phyloP scores from a whole-genome alignment of 352 stramenopile genomes.

The Sclerospora graminicola region DNA sequence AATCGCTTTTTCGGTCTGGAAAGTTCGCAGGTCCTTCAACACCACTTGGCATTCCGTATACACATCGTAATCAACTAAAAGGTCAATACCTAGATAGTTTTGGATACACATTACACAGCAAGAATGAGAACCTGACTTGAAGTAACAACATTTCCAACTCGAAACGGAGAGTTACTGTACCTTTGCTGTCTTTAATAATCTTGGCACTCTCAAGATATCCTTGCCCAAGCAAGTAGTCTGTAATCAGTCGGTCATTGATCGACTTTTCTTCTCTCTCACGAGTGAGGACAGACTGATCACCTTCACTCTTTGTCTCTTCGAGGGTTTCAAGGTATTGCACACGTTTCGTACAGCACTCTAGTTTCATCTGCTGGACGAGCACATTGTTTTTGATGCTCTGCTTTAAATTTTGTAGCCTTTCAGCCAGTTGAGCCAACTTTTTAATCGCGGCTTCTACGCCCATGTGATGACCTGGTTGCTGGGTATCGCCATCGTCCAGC shows the following conservation, averaged over 20 bases:
- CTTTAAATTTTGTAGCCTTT: slow-evolving; percentile 36
- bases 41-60: slow-evolving; percentile 45
- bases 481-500: slow-evolving; percentile 38
- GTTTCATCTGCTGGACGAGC: slow-evolving; percentile 33
- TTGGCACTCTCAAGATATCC: slow-evolving; percentile 55
- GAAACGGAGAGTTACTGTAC: slow-evolving; percentile 7
- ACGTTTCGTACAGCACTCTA: slow-evolving; percentile 44
- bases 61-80: slow-evolving; percentile 58
- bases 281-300: slow-evolving; percentile 3
- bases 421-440: slow-evolving; percentile 31
- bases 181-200: slow-evolving; percentile 54
- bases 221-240: slow-evolving; percentile 63
- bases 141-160: neutral
- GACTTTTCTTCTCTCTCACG: slow-evolving; percentile 5
- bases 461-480: slow-evolving; percentile 50
- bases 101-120: neutral
- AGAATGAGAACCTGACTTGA: neutral
- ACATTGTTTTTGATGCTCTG: slow-evolving; percentile 37
- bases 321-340: slow-evolving; percentile 32
- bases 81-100: slow-evolving; percentile 28
- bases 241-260: slow-evolving; percentile 47
- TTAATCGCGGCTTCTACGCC: slow-evolving; percentile 47
- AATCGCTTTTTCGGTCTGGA: slow-evolving; percentile 42
- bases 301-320: slow-evolving; percentile 15
- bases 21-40: slow-evolving; percentile 37